Evolutionary conservation across 805 yeast genomes (phyloP).

Genomic region (Barnettozyma wickerhamii): DNA sequence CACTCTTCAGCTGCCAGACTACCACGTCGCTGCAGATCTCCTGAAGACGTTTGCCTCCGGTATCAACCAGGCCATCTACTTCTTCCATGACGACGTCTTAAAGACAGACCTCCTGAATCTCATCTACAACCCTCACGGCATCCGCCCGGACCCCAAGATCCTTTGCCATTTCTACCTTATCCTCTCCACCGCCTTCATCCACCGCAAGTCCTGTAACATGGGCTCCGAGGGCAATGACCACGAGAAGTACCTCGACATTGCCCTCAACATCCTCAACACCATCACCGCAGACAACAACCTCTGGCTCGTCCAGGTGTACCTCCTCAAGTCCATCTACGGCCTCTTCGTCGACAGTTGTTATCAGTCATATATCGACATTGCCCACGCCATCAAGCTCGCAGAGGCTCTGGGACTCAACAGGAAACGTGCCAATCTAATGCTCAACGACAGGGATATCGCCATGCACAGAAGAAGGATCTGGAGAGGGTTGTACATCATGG

Average conservation of each 20-base stretch:
- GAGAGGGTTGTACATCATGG: slow-evolving; percentile 27
- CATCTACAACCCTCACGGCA: not conserved
- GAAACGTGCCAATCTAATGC: slow-evolving; percentile 27
- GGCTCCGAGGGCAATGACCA: slow-evolving; percentile 9
- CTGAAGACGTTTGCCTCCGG: not conserved
- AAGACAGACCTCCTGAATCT: slow-evolving; percentile 7
- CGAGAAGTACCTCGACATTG: slow-evolving; percentile 30
- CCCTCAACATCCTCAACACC: slow-evolving; percentile 25
- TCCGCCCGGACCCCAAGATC: slow-evolving; percentile 10
- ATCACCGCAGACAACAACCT: slow-evolving; percentile 31
- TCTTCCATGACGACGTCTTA: slow-evolving; percentile 32
- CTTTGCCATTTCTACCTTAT: slow-evolving; percentile 33
- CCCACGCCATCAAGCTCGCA: slow-evolving; percentile 34
- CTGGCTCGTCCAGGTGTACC: slow-evolving; percentile 35
- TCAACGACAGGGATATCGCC: slow-evolving; percentile 21
- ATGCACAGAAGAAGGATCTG: slow-evolving; percentile 27
- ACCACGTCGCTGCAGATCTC: not conserved
- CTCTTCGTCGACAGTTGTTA: slow-evolving; percentile 31
- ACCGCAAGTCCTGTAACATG: slow-evolving; percentile 19
- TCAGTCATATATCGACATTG: slow-evolving; percentile 35
- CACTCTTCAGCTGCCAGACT: not conserved
- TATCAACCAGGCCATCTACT: not conserved
- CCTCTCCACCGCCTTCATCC: slow-evolving; percentile 34
- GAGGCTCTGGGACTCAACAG: slow-evolving; percentile 36
- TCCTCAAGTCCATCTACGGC: slow-evolving; percentile 33